Percentiles rank a stretch among this genome's conserved stretches.
Conservation (phyloP, 192 early-diverging fungal species). For the Diversispora epigaea region DNA sequence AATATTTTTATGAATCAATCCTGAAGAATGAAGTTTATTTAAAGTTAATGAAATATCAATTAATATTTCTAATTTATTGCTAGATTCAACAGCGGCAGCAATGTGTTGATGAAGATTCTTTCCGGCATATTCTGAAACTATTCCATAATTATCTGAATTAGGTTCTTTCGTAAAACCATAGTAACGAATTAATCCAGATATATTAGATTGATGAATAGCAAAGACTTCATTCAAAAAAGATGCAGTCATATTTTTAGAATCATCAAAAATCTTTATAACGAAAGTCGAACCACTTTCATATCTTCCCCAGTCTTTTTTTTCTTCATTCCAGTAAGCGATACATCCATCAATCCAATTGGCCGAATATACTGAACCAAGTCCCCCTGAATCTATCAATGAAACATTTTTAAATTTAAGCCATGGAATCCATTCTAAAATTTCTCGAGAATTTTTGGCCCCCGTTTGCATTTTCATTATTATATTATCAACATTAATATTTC, state of each 20-base stretch:
- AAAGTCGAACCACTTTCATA: neutral
- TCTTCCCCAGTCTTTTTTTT: neutral
- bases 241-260: constrained; percentile 6
- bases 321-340: neutral
- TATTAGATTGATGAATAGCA: neutral
- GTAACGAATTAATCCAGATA: neutral
- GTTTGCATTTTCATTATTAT: neutral
- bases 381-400: neutral
- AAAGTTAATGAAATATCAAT: neutral
- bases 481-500: constrained; percentile 2
- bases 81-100: no score
- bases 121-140: no score
- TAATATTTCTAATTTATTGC: neutral
- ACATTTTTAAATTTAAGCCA: neutral
- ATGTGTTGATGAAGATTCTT: no score
- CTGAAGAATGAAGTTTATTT: neutral
- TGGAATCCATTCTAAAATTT: constrained; percentile 16
- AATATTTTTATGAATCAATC: neutral
- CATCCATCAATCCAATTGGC: neutral
- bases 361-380: neutral
- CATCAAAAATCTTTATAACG: neutral
- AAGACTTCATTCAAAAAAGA: neutral
- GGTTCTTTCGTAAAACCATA: neutral
- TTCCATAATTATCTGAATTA: neutral
- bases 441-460: neutral